Evolutionary conservation across 768 basidiomycete species (phyloP).

Genomic region (Suillus placidus): DNA sequence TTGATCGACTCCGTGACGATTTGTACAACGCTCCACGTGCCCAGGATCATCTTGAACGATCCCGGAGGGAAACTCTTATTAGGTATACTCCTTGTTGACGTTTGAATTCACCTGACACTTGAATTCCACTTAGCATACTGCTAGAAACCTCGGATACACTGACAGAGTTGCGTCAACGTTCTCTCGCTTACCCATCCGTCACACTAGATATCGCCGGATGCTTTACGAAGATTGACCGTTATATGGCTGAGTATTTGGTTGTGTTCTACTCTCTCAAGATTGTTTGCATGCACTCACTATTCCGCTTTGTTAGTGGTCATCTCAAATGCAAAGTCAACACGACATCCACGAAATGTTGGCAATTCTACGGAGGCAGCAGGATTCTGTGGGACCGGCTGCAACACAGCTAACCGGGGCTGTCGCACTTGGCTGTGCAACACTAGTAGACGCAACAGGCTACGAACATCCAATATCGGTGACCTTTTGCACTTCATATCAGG

Average conservation of each 20-base stretch:
- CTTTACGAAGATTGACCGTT: background rate
- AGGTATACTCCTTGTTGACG: slow-evolving; percentile 4
- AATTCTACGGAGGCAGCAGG: slow-evolving; percentile 16
- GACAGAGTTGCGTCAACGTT: background rate
- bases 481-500: too few relatives aligned
- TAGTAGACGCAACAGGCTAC: too few relatives aligned
- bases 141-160: background rate
- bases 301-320: background rate
- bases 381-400: too few relatives aligned
- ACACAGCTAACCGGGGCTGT: too few relatives aligned
- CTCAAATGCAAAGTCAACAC: background rate
- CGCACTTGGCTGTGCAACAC: too few relatives aligned
- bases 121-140: background rate
- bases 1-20: background rate
- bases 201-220: background rate
- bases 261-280: background rate
- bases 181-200: background rate
- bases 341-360: background rate
- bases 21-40: background rate
- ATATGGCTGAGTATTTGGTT: background rate
- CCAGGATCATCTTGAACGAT: background rate
- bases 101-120: background rate
- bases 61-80: background rate
- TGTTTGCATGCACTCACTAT: background rate
- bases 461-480: too few relatives aligned